A percentile compares a stretch with the other conserved stretches of the same genome.
Evolutionary conservation across 176 grass and related monocot genomes (phyloP).

Genomic region (Pontederia crassipes): DNA sequence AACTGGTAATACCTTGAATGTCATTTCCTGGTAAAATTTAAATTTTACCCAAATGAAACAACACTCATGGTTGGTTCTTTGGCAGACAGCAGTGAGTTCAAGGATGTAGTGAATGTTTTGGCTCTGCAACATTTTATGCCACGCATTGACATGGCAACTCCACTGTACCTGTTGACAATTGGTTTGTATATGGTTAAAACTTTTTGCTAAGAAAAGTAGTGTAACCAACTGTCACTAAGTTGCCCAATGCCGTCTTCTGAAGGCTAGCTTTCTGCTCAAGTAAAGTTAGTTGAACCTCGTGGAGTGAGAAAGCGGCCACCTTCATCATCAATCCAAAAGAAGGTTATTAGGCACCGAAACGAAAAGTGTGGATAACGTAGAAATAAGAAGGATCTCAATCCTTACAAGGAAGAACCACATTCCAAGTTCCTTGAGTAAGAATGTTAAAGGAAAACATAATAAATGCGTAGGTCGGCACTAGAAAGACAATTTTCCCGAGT

Average conservation of each 20-base stretch:
- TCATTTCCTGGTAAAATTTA: too few relatives aligned
- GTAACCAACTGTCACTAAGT: constrained; percentile 22
- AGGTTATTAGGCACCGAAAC: constrained; percentile 30
- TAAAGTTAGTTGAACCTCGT: constrained; percentile 64
- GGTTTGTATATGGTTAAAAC: background rate
- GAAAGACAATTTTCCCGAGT: background rate
- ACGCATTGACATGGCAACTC: background rate
- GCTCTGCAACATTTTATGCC: background rate
- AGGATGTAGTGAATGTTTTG: too few relatives aligned
- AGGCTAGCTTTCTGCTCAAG: constrained; percentile 48
- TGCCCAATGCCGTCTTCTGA: constrained; percentile 30
- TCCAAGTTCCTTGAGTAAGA: constrained; percentile 2
- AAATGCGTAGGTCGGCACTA: background rate
- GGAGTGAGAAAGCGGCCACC: constrained; percentile 40
- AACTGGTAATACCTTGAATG: too few relatives aligned
- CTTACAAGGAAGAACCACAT: constrained; percentile 20
- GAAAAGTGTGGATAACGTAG: constrained; percentile 27
- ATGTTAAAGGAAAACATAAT: background rate
- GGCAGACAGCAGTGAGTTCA: too few relatives aligned
- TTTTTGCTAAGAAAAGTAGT: background rate
- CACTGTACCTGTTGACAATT: background rate
- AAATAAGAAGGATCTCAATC: constrained; percentile 11
- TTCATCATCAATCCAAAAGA: constrained; percentile 32
- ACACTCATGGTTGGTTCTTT: too few relatives aligned
- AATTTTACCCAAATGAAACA: too few relatives aligned